phyloP scores from a whole-genome alignment of 2,329 filamentous ascomycete species.

The Cercospora sp. region DNA sequence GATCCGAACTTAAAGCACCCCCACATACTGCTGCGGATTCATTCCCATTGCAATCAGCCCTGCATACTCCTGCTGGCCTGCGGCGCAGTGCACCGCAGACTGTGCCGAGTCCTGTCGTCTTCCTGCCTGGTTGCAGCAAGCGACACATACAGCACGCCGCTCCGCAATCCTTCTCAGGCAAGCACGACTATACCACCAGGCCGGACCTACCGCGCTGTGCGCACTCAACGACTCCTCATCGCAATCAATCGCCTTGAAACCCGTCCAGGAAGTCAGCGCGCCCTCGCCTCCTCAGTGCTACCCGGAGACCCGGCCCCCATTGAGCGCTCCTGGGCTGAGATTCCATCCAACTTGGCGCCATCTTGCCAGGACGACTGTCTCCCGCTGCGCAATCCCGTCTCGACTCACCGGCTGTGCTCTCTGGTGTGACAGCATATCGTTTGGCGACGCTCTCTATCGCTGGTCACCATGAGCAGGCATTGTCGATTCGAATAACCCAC shows the following conservation, averaged over 20 bases:
- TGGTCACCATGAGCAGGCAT: slow-evolving; percentile 28
- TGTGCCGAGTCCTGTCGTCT: slow-evolving; percentile 17
- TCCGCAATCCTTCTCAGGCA: slow-evolving; percentile 11
- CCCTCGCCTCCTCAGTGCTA: not conserved
- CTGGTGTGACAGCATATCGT: slow-evolving; percentile 14
- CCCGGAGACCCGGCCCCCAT: slow-evolving; percentile 6
- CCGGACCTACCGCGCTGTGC: slow-evolving; percentile 21
- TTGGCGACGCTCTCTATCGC: slow-evolving; percentile 5
- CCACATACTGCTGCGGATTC: slow-evolving; percentile 18
- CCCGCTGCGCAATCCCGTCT: not conserved
- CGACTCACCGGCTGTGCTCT: slow-evolving; percentile 20
- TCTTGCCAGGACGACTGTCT: slow-evolving; percentile 2
- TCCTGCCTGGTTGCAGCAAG: slow-evolving; percentile 26
- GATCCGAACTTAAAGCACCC: slow-evolving; percentile 15
- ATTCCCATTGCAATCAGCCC: slow-evolving; percentile 20
- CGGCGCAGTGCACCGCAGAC: slow-evolving; percentile 10
- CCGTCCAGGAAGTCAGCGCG: not conserved
- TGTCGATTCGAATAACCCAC: slow-evolving; percentile 28
- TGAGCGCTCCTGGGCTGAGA: slow-evolving; percentile 3
- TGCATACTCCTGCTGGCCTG: slow-evolving; percentile 13
- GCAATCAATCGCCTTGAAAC: slow-evolving; percentile 6
- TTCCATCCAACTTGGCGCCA: slow-evolving; percentile 6
- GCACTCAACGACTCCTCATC: slow-evolving; percentile 7
- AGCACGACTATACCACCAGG: slow-evolving; percentile 15
- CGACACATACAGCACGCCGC: slow-evolving; percentile 16